Base-by-base conservation (phyloP, 176 grass and related monocot genomes). In the Oryza meridionalis region DNA sequence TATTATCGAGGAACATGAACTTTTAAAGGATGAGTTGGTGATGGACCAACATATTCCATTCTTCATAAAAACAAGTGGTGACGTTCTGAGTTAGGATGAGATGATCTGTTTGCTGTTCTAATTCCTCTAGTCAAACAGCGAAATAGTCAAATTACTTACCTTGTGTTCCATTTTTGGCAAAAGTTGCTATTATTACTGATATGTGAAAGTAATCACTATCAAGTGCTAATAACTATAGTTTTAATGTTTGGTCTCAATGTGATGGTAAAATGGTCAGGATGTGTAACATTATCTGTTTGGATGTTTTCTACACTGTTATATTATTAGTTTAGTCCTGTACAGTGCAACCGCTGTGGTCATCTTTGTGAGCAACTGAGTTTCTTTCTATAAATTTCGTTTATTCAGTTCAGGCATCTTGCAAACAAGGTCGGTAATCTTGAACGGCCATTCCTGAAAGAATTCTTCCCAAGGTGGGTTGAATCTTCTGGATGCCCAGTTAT, bases 401-500 rank as follows among this genome's bases (percentile, higher is more conserved):
- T 88, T 84, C 96, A 98, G 96, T 95, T 98, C 84, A 98, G 96
- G 81, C 96, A 98, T 88, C 91, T 95, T 32, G 96, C 91, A 86
- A 98, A 95, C 73, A 98, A 93, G 79, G 78, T 98, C 26, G 96
- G 96, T 67, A 98, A 98, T 86, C 93, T 98, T 7, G 96, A 98
- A 85, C 93, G 96, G 61, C 96, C 96, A 32, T 98, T 98, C 78
- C 87, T 98, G 65, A 98, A 98, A 90, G 96, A 98, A 85, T 98
- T 98, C 77, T 98, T 98, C 79, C 93, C 93, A 78, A 87, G 89
- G 67, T 98, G 96, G 96, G 84, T 98, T 70, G 96, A 98, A 83
- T 94, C 91, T 71, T 95, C 69, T 82, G 96, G 93, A 73, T 98
- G 93, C 77, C 96, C 96, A 84, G 47, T 94, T 81, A 93, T 98